Evolutionary conservation across 352 stramenopile genomes (phyloP), one percentile per base, ranked within the genome.

Genomic region (Phytophthora sojae): DNA sequence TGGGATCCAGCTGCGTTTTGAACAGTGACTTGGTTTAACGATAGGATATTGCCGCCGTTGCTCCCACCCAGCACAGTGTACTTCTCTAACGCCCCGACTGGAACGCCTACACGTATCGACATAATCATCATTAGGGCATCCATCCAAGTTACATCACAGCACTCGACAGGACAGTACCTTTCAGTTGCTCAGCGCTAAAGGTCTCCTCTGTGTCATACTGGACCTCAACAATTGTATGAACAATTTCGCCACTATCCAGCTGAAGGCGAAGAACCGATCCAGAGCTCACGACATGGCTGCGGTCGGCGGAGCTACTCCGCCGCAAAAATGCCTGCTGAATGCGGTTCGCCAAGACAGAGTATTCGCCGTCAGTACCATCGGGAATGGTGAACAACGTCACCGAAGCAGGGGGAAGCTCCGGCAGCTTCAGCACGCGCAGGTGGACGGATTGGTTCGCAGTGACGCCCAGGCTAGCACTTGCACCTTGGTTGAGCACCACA

Each of bases 371-470:
- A 4, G 26, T 45, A 6, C 19, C 11, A 44, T 78, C 61, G 2
- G 52, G 23, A n/a, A 58, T 62, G 14, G 78, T 69, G 29, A 61
- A 69, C 37, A 89, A 56, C 1, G 61, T 74, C 37, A 87, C 57
- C 21, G 55, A 69, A 44, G 69, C 57, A 29, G 77, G 75, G 15
- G 70, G 66, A 4, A 85, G 65, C 26, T 85, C 76, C 3, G 85
- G 85, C 15, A 90, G 62, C 19, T 77, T 83, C 12, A 91, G 52
- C n/a, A 93, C 81, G 23, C 85, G 82, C 4, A 91, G 56, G 17
- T 80, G 76, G 1, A 93, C 25, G 2, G 45, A 45, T 6, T 71
- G 68, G 60, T 58, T 68, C 1, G 56, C 30, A 15, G 58, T 15
- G 21, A 81, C 55, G 12, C 67, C 68, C 42, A 84, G 55, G 5